A percentile compares a stretch with the other conserved stretches of the same genome.
Evolutionary conservation across 129 eudicot species (phyloP).

Genomic region (Flaveria robusta): DNA sequence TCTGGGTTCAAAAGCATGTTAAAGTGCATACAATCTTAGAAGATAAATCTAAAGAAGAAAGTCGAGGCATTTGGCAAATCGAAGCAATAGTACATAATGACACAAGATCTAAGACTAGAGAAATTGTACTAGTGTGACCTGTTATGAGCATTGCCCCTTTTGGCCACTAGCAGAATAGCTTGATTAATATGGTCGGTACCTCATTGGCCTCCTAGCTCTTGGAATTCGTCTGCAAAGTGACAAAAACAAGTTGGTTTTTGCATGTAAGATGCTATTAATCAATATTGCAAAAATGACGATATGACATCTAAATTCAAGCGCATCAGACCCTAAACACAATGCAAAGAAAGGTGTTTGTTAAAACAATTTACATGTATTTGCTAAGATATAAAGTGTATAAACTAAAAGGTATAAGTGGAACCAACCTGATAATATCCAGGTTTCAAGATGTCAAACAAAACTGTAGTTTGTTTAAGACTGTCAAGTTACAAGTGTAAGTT

Average conservation of each 20-base stretch:
- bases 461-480: not conserved
- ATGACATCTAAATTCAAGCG: not conserved
- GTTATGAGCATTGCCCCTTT: constrained; percentile 23
- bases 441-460: not conserved
- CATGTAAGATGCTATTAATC: constrained; percentile 1
- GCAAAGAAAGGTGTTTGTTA: not conserved
- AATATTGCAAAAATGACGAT: not conserved
- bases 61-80: constrained; percentile 17
- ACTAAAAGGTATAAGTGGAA: not conserved
- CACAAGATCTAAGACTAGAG: constrained; percentile 41
- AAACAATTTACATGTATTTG: not conserved
- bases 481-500: not conserved
- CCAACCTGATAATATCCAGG: not conserved
- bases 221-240: constrained; percentile 65
- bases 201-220: constrained; percentile 71
- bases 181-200: constrained; percentile 62
- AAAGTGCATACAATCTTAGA: constrained; percentile 28
- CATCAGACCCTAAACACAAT: not conserved
- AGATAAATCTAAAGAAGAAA: constrained; percentile 26
- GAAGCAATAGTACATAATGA: constrained; percentile 42
- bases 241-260: constrained; percentile 13
- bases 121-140: constrained; percentile 29
- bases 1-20: constrained; percentile 27
- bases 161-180: constrained; percentile 10
- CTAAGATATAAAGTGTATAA: not conserved